These are phyloP conservation scores for Oryza meyeriana DNA, from an alignment of 176 grass and related monocot genomes.

Conservation along the genomic window DNA sequence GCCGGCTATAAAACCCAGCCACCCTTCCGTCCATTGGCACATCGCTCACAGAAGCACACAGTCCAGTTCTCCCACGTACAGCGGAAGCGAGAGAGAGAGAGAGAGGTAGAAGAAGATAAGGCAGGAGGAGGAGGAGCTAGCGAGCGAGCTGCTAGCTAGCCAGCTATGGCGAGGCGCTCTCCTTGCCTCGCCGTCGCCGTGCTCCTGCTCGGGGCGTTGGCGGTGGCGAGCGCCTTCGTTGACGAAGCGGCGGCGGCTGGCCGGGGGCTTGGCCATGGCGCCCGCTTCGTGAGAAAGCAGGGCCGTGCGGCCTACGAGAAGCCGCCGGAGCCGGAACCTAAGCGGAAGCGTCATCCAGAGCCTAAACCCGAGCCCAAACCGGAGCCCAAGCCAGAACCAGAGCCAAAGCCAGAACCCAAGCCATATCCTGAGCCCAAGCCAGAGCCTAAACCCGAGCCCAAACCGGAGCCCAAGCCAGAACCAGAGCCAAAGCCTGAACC, in stretches of 20 bases:
- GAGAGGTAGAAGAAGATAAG: not conserved
- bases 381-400: no score
- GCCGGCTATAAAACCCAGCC: not conserved
- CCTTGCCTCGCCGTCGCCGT: not conserved
- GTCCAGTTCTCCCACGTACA: not conserved
- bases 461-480: no score
- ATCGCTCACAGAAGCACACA: not conserved
- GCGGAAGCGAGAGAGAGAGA: not conserved
- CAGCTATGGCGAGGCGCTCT: not conserved
- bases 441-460: not conserved
- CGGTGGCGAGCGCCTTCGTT: not conserved
- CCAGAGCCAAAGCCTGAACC: not conserved
- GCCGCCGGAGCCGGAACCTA: not conserved
- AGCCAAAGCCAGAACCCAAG: not conserved
- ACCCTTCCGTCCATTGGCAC: not conserved
- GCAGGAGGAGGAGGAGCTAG: not conserved
- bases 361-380: not conserved
- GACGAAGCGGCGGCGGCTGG: not conserved
- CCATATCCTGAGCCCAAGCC: not conserved
- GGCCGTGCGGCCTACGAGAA: not conserved
- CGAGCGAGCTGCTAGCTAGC: not conserved
- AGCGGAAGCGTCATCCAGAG: no score
- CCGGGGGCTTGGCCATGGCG: not conserved
- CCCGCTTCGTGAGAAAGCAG: not conserved
- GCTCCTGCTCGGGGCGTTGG: not conserved